Evolutionary conservation across 2,329 filamentous ascomycete species (phyloP), one percentile per base, ranked within the genome.

Genomic region (Dendryphion nanum): DNA sequence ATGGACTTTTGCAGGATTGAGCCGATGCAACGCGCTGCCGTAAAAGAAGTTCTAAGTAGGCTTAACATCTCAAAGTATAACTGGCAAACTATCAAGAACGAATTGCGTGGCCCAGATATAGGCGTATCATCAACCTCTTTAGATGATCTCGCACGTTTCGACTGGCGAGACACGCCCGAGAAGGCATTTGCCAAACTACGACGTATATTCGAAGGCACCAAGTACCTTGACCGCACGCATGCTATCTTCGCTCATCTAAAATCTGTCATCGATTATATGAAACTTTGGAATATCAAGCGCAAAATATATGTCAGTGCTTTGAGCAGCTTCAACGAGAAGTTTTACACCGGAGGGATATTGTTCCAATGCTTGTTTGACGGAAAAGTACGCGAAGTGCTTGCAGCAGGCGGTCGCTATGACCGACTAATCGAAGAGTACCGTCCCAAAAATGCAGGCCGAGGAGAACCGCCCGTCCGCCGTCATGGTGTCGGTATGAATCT

Each of bases 401-500:
- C 91, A 5, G 93, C 90, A 20, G 93, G 94, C 35, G 93, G 93
- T 2, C 81, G 93, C 33, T 98, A 98, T 61, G 94, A 98, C 61
- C 81, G 82, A 33, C 71, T 98, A 15, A 91, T 98, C 48, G 82
- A 83, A 59, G 86, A 94, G 44, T 86, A 94, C 57, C 79, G 83
- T 6, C 86, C 86, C 4, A 84, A 82, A 47, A 78, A 82, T 29
- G 74, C 80, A 28, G 76, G 74, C 17, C 78, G 77, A 31, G 47
- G 40, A 72, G 78, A 59, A 15, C 37, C 49, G 6, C 47, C 44
- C 6, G 44, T 44, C 2, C 50, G 65, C 3, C 80, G 81, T 15
- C 88, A 94, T 59, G 91, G 89, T 4, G 93, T 97, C 8, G 93
- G 94, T 1, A 91, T 97, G 59, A 94, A 89, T 56, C 72, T 97